Percentiles rank a stretch among this genome's conserved stretches.
phyloP scores from a whole-genome alignment of 2,329 filamentous ascomycete genomes.

The Penicillium griseofulvum region DNA sequence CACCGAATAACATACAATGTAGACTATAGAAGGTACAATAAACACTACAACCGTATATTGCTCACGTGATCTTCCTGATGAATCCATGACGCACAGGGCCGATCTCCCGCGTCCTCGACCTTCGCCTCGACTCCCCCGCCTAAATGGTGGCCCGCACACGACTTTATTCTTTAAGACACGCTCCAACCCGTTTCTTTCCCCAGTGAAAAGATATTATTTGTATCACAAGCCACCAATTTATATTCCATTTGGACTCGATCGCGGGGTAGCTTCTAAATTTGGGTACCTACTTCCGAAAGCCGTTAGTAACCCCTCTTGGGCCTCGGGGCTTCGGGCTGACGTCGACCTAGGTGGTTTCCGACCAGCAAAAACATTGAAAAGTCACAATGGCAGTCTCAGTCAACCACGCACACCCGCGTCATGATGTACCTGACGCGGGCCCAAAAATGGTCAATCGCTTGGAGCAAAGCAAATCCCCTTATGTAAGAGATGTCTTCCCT shows the following conservation, averaged over 20 bases:
- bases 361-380: neutral
- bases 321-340: conserved; percentile 5
- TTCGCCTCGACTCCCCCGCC: conserved; percentile 21
- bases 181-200: neutral
- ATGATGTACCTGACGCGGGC: conserved; percentile 22
- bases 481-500: conserved; percentile 49
- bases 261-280: conserved; percentile 17
- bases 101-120: conserved; percentile 28
- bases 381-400: conserved; percentile 27
- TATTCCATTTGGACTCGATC: neutral
- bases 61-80: conserved; percentile 28
- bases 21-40: neutral
- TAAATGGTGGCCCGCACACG: conserved; percentile 11
- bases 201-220: neutral
- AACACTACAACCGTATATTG: neutral
- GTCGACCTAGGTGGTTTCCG: neutral
- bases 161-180: conserved; percentile 1
- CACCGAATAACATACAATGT: neutral
- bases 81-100: conserved; percentile 35
- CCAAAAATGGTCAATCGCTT: conserved; percentile 55
- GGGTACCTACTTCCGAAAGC: conserved; percentile 13
- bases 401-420: conserved; percentile 29
- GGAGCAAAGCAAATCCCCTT: conserved; percentile 62
- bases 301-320: conserved; percentile 16
- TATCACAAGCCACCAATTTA: neutral